Conservation (phyloP, 225 moss, liverwort and hornwort species). For the Neckera pumila region DNA sequence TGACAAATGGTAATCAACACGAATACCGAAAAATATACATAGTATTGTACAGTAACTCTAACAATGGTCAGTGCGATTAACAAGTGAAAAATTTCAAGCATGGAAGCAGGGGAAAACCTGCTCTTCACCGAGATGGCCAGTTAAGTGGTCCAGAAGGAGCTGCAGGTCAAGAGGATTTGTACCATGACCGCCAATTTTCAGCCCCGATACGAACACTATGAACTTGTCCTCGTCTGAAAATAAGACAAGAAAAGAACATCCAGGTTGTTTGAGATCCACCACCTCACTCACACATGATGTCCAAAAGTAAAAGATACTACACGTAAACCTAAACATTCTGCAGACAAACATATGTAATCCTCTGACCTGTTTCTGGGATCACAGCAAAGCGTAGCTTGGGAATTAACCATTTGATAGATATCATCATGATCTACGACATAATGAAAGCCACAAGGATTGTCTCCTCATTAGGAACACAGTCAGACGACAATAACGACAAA, state of each 20-base stretch:
- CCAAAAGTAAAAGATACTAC: not conserved
- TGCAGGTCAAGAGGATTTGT: conserved; percentile 84
- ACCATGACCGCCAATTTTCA: conserved; percentile 67
- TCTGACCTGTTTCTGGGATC: not conserved
- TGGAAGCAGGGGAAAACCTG: conserved; percentile 31
- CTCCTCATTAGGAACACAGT: not conserved
- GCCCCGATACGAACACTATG: conserved; percentile 67
- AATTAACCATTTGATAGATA: not conserved
- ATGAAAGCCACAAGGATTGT: not conserved
- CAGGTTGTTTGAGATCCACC: not conserved
- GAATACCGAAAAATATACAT: not conserved
- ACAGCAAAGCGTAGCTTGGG: not conserved
- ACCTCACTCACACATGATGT: not conserved
- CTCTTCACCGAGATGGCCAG: conserved; percentile 87
- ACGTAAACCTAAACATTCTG: not conserved
- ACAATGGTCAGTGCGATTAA: not conserved
- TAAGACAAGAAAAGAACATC: not conserved
- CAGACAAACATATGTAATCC: not conserved
- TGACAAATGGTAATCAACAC: not conserved
- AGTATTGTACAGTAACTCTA: not conserved
- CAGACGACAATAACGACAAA: not conserved
- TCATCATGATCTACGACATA: not conserved
- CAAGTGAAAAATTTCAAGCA: not conserved
- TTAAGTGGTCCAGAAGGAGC: conserved; percentile 88
- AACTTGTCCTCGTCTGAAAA: conserved; percentile 66